Conservation (phyloP, 2,329 filamentous ascomycete species). For the Alternaria consortialis region DNA sequence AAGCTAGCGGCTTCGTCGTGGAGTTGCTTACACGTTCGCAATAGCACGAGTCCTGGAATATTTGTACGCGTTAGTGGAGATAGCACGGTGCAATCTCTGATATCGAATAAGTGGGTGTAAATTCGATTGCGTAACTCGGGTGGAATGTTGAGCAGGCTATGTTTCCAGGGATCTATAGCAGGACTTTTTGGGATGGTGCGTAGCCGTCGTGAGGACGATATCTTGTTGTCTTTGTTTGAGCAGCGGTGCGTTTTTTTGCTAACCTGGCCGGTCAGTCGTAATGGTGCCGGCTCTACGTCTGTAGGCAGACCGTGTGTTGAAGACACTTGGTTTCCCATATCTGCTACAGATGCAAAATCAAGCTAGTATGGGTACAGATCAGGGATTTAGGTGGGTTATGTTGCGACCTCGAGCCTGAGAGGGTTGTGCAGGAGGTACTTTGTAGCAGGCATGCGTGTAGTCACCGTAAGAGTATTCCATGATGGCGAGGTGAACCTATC, state of each 20-base stretch:
- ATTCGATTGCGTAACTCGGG: no score
- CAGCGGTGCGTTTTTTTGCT: background rate
- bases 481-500: background rate
- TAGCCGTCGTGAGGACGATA: background rate
- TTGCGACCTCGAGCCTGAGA: background rate
- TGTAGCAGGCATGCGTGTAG: background rate
- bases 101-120: no score
- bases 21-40: no score
- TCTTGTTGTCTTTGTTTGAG: background rate
- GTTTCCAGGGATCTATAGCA: background rate
- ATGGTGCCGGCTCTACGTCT: background rate
- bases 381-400: background rate
- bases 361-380: background rate
- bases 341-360: background rate
- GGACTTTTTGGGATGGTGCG: background rate
- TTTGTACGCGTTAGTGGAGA: no score
- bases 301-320: background rate
- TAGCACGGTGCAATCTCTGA: no score
- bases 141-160: background rate
- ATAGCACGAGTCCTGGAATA: no score
- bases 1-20: no score
- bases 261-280: background rate
- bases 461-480: background rate
- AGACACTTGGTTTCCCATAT: background rate
- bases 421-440: background rate